Conservation (phyloP, 169 alveolate species). For the Cyclospora cayetanensis region DNA sequence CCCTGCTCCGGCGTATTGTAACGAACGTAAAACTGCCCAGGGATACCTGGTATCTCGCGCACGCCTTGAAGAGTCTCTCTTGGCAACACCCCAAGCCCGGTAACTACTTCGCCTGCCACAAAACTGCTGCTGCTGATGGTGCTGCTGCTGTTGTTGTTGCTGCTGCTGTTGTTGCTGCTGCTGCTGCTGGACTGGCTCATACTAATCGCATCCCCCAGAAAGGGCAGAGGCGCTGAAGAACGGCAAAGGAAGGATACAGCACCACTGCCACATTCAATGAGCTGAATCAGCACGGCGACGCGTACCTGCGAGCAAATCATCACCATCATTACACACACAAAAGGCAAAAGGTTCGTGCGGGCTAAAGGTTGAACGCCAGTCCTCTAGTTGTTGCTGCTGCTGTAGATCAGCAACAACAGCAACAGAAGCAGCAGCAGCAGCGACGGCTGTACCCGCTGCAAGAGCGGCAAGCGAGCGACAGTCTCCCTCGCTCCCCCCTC, state of each 20-base stretch:
- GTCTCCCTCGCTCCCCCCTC: too few relatives aligned
- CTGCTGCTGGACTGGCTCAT: not conserved
- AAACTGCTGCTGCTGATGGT: constrained; percentile 20
- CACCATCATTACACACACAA: not conserved
- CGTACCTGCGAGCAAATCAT: constrained; percentile 46
- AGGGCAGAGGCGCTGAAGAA: constrained; percentile 33
- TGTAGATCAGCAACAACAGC: not conserved
- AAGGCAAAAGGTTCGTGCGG: not conserved
- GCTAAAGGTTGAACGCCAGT: not conserved
- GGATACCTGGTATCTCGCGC: not conserved
- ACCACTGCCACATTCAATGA: constrained; percentile 45
- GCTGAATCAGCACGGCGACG: constrained; percentile 57
- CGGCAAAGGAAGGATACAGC: constrained; percentile 68
- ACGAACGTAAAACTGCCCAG: constrained; percentile 7
- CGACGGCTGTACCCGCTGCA: not conserved
- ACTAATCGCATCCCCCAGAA: not conserved
- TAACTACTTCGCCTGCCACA: constrained; percentile 28
- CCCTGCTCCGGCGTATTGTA: not conserved
- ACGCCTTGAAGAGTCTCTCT: constrained; percentile 61
- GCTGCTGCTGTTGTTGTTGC: not conserved
- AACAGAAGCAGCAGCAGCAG: not conserved
- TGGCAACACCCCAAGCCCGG: constrained; percentile 48
- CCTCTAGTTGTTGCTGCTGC: constrained; percentile 19
- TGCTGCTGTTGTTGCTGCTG: constrained; percentile 51
- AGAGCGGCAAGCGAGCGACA: not conserved